Percentiles rank a stretch among this genome's conserved stretches.
These are phyloP conservation scores for Domatiomyces globalis DNA, from an alignment of 2,329 filamentous ascomycete species.

Conservation along the genomic window DNA sequence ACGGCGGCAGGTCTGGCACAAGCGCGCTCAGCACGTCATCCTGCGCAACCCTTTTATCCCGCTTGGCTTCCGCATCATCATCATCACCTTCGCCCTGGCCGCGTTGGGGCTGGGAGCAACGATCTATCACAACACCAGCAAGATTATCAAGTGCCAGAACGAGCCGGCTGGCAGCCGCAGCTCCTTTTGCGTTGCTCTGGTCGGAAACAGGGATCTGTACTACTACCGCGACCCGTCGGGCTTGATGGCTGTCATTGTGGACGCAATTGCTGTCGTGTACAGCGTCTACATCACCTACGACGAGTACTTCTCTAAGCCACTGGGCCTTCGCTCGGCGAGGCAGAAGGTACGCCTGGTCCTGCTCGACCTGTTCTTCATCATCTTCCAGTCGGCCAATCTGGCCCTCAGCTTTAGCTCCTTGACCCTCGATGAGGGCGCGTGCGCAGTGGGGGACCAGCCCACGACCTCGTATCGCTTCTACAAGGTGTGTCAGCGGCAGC, in stretches of 20 bases:
- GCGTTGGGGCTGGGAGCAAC: slow-evolving; percentile 65
- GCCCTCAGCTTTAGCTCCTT: slow-evolving; percentile 78
- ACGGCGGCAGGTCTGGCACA: slow-evolving; percentile 39
- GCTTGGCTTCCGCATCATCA: slow-evolving; percentile 64
- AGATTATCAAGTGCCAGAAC: slow-evolving; percentile 17
- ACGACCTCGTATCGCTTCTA: slow-evolving; percentile 21
- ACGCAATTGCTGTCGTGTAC: slow-evolving; percentile 78
- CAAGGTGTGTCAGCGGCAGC: slow-evolving; percentile 45
- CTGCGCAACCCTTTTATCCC: slow-evolving; percentile 76
- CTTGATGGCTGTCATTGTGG: slow-evolving; percentile 77
- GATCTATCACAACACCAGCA: slow-evolving; percentile 50
- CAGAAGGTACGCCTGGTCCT: slow-evolving; percentile 83
- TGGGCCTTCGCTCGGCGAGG: slow-evolving; percentile 69
- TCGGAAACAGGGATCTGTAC: slow-evolving; percentile 17
- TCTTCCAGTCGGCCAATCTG: slow-evolving; percentile 89
- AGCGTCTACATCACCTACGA: slow-evolving; percentile 89
- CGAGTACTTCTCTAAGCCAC: slow-evolving; percentile 85
- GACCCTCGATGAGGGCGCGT: slow-evolving; percentile 47
- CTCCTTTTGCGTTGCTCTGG: slow-evolving; percentile 2
- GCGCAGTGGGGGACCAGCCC: slow-evolving; percentile 33
- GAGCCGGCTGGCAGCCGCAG: slow-evolving; percentile 3
- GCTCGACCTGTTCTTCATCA: slow-evolving; percentile 88
- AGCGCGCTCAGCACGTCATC: slow-evolving; percentile 52
- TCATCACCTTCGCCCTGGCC: slow-evolving; percentile 68
- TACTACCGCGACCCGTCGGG: slow-evolving; percentile 56